Conservation (phyloP, 2,329 filamentous ascomycete genomes). For the Alternaria arborescens region DNA sequence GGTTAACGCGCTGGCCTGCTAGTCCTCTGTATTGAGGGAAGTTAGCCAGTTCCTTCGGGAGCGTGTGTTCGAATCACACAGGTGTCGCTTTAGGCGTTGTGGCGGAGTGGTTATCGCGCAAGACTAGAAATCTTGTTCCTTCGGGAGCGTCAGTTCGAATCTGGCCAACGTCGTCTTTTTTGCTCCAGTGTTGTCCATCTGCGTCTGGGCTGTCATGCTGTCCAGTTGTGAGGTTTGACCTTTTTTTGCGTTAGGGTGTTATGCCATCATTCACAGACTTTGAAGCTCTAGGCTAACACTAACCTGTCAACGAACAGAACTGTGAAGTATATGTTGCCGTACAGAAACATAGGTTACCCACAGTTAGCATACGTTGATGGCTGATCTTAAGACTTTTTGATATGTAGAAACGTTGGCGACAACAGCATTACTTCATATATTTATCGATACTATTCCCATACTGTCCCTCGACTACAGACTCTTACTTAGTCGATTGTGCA, state of each 20-base stretch:
- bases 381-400: neutral
- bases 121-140: slow-evolving; percentile 54
- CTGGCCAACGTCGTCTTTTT: slow-evolving; percentile 47
- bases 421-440: neutral
- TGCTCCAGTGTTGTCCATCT: neutral
- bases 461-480: neutral
- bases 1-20: slow-evolving; percentile 42
- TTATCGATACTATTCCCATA: neutral
- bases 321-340: neutral
- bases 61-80: slow-evolving; percentile 44
- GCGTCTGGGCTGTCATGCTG: fast-evolving
- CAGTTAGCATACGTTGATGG: neutral
- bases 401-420: neutral
- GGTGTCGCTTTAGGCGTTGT: slow-evolving; percentile 23
- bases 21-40: slow-evolving; percentile 17
- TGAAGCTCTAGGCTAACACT: neutral
- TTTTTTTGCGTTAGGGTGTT: neutral
- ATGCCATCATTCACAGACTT: too few species aligned
- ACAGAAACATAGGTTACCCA: neutral
- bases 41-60: slow-evolving; percentile 42
- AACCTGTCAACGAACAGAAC: too few species aligned
- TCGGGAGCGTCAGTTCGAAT: slow-evolving; percentile 53
- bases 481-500: slow-evolving; percentile 52
- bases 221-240: neutral
- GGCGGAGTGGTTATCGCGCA: slow-evolving; percentile 51